Evolutionary conservation across 2,329 filamentous ascomycete species (phyloP).

Genomic region (Hymenoscyphus linearis): DNA sequence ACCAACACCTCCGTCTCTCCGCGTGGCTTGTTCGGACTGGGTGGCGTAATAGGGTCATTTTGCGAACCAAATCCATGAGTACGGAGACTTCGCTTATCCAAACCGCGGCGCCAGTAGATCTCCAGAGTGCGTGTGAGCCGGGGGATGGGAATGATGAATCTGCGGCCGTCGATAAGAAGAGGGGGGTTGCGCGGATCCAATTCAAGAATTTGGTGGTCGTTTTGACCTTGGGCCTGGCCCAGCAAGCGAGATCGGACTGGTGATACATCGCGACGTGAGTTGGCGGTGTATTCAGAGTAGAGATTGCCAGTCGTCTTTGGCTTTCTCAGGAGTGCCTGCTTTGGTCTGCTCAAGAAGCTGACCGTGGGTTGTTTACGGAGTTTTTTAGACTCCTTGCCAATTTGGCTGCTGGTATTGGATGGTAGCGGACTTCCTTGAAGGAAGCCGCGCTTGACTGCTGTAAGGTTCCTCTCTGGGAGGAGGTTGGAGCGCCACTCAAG

Average conservation of each 20-base stretch:
- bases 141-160: conserved; percentile 11
- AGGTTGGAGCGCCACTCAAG: conserved; percentile 9
- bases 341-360: neutral
- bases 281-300: neutral
- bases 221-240: too few relatives aligned
- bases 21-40: too few relatives aligned
- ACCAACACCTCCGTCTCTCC: conserved; percentile 5
- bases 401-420: neutral
- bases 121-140: conserved; percentile 8
- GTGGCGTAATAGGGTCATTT: too few relatives aligned
- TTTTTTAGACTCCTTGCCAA: neutral
- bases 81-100: neutral
- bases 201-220: conserved; percentile 1
- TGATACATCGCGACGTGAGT: neutral
- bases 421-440: neutral
- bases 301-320: neutral
- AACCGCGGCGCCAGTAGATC: conserved; percentile 10
- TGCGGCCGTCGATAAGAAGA: conserved; percentile 16
- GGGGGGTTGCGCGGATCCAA: conserved; percentile 13
- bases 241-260: neutral
- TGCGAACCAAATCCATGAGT: neutral
- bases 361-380: neutral
- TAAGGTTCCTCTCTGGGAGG: conserved; percentile 2
- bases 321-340: neutral
- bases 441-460: neutral